Conservation (phyloP, 768 basidiomycete species). For the Galerina sulciceps region DNA sequence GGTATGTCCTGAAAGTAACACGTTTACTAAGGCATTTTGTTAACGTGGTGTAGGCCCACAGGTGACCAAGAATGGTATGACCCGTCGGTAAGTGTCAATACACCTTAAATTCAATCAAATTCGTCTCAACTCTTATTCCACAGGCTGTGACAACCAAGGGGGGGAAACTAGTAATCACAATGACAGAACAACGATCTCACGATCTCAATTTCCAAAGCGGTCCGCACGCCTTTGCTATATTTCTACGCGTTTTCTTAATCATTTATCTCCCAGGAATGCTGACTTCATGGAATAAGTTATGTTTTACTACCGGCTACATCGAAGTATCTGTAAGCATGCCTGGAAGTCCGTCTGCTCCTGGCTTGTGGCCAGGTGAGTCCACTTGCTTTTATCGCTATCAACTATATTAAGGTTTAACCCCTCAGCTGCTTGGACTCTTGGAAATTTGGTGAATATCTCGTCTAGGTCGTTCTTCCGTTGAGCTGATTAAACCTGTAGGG, state of each 20-base stretch:
- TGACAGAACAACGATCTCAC: conserved; percentile 70
- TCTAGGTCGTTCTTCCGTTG: not conserved
- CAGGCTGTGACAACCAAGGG: conserved; percentile 73
- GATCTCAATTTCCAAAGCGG: conserved; percentile 86
- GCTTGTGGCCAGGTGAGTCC: conserved; percentile 82
- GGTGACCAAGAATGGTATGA: conserved; percentile 87
- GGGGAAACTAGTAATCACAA: conserved; percentile 83
- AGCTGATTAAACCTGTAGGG: conserved; percentile 49
- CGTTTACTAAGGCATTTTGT: not conserved
- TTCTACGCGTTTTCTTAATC: conserved; percentile 31
- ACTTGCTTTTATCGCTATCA: not conserved
- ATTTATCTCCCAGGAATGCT: conserved; percentile 55
- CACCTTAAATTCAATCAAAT: not conserved
- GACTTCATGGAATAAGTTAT: conserved; percentile 92
- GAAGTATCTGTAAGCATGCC: conserved; percentile 83
- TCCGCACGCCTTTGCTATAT: conserved; percentile 30
- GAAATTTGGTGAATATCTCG: conserved; percentile 56
- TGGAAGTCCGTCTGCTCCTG: conserved; percentile 60
- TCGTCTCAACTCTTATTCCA: conserved; percentile 4
- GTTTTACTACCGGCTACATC: conserved; percentile 91
- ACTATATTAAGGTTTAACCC: not conserved
- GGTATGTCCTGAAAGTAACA: conserved; percentile 44
- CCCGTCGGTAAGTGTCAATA: conserved; percentile 51
- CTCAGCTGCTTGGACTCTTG: conserved; percentile 75
- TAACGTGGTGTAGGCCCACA: conserved; percentile 50